Evolutionary conservation across 2,329 filamentous ascomycete genomes (phyloP), one percentile per base, ranked within the genome.

Genomic region (Ilyonectria mors-panacis): DNA sequence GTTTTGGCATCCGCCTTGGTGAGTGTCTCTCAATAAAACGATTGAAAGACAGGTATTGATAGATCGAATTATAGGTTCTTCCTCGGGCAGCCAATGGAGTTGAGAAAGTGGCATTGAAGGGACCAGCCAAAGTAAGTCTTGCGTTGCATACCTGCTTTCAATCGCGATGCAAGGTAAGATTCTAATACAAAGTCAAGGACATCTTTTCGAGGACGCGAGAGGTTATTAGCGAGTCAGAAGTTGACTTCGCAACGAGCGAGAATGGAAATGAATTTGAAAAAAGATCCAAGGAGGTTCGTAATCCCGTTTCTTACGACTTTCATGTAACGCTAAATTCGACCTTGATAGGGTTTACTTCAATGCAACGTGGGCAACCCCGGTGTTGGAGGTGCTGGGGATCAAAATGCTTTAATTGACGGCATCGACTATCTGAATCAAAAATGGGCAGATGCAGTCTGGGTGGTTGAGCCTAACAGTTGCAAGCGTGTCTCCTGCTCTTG

Each of bases 401-500:
- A 39, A 2, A 42, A 23, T 17, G 33, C 53, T 28, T n/a, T 55
- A 7, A 42, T 26, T 17, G 53, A 55, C 35, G 53, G 53, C 33
- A 55, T 55, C 4, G 26, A 15, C 9, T 42, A 55, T 21, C 15
- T 55, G 6, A 55, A 19, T 7, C 21, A 42, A 2, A 55, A 55
- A 42, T 55, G 53, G 53, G 2, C n/a, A 4, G 19, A 28, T 28
- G 53, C 35, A 7, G 53, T 55, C 4, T 55, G 53, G 53, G 33
- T 42, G 10, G 30, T 37, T 26, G 30, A 35, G 21, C 35, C 53
- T 9, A 7, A 23, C 19, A 23, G n/a, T 13, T 55, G 53, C 19
- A 55, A 55, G 10, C 53, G 53, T n/a, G 35, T 42, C 3, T 23
- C 30, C 13, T 55, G 53, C 53, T 55, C 53, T 23, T 55, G 53